Conservation (phyloP, 768 basidiomycete species). For the Termitomyces sp. region DNA sequence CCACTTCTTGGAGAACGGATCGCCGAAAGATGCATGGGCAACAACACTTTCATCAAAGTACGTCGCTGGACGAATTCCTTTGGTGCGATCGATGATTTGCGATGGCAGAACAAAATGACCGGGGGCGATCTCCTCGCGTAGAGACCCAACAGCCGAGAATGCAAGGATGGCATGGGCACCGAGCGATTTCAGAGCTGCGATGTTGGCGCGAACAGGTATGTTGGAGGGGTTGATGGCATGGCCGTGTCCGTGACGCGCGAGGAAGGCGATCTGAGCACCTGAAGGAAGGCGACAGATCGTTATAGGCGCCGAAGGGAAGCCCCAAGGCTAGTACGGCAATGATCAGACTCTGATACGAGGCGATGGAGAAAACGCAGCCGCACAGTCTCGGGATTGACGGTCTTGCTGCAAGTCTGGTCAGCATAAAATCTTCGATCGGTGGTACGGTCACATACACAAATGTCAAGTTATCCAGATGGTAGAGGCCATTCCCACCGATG, state of each 20-base stretch:
- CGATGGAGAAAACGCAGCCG: slow-evolving; percentile 21
- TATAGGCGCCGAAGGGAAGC: slow-evolving; percentile 86
- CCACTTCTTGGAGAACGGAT: slow-evolving; percentile 76
- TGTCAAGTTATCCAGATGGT: slow-evolving; percentile 89
- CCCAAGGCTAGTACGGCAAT: slow-evolving; percentile 73
- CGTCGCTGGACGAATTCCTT: slow-evolving; percentile 83
- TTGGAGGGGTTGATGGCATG: slow-evolving; percentile 79
- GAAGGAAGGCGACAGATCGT: slow-evolving; percentile 88
- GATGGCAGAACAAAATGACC: slow-evolving; percentile 86
- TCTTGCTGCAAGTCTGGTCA: slow-evolving; percentile 46
- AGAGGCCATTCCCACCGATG: slow-evolving; percentile 90
- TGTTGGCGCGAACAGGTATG: slow-evolving; percentile 89
- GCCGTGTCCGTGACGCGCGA: slow-evolving; percentile 84
- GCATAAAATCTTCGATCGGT: background rate
- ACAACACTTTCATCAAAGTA: slow-evolving; percentile 86
- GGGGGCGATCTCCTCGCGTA: slow-evolving; percentile 89
- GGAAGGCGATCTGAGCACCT: slow-evolving; percentile 80
- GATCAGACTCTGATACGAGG: background rate
- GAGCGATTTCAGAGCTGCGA: slow-evolving; percentile 90
- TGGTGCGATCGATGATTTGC: slow-evolving; percentile 96
- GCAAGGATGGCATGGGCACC: slow-evolving; percentile 89
- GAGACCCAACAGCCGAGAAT: slow-evolving; percentile 93
- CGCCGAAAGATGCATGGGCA: slow-evolving; percentile 92
- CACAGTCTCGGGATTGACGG: slow-evolving; percentile 82
- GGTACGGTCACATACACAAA: slow-evolving; percentile 66